A percentile compares a stretch with the other conserved stretches of the same genome.
Evolutionary conservation across 1,139 yeast species (phyloP).

Genomic region (Zygotorulaspora mrakii): DNA sequence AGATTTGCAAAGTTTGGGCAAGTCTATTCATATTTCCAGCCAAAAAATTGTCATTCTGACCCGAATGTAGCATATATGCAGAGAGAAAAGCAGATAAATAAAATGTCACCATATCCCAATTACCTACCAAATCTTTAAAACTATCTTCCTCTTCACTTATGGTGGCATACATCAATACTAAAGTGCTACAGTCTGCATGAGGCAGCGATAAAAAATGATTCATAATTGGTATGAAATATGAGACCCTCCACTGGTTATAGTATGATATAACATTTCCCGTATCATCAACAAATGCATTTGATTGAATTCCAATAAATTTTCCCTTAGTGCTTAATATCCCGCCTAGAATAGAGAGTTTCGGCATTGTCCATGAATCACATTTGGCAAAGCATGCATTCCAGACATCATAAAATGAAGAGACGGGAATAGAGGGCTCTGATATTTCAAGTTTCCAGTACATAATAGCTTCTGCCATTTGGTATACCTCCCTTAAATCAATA

Average conservation of each 20-base stretch:
- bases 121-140: slow-evolving; percentile 7
- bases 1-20: slow-evolving; percentile 15
- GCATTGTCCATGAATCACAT: slow-evolving; percentile 24
- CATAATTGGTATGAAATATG: slow-evolving; percentile 27
- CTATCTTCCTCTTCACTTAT: slow-evolving; percentile 13
- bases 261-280: slow-evolving; percentile 15
- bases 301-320: slow-evolving; percentile 22
- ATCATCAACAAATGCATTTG: slow-evolving; percentile 25
- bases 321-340: slow-evolving; percentile 26
- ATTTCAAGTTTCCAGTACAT: slow-evolving; percentile 33
- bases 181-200: slow-evolving; percentile 4
- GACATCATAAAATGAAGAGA: slow-evolving; percentile 23
- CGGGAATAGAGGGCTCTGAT: slow-evolving; percentile 30
- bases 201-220: slow-evolving; percentile 12
- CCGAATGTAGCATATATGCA: slow-evolving; percentile 12
- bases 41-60: slow-evolving; percentile 3
- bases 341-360: slow-evolving; percentile 25
- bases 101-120: slow-evolving; percentile 19
- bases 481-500: slow-evolving; percentile 17
- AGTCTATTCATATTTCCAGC: slow-evolving; percentile 8
- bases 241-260: slow-evolving; percentile 24
- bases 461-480: slow-evolving; percentile 24
- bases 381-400: slow-evolving; percentile 23
- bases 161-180: slow-evolving; percentile 18
- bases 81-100: slow-evolving; percentile 17